Base-by-base conservation (phyloP, 2,329 filamentous ascomycete genomes). In the Sphaceloma murrayae region DNA sequence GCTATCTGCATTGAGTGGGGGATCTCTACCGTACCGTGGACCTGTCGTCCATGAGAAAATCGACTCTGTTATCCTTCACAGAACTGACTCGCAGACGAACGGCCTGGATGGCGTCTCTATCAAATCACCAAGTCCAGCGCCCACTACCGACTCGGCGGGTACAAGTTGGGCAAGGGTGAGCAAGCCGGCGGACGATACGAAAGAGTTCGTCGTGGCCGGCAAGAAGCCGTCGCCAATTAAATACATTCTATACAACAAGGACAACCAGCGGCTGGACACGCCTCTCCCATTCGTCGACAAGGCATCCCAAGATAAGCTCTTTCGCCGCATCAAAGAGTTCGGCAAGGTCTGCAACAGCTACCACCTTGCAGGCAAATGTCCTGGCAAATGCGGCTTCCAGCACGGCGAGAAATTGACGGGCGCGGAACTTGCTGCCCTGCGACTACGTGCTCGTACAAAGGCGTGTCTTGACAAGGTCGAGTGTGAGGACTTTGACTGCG, bases 401-500 rank as follows among this genome's bases (percentile, higher is more conserved):
- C 67, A 69, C 48, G 62, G 62, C 27, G 60, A 63, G 26, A 60
- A 57, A 16, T 53, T 69, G 14, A 55, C 52, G 1, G 49, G 54
- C 2, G 60, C 54, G 3, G 66, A 68, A 46, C 48, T 58, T 32
- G 57, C 61, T 13, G 64, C 65, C 4, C 51, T 70, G 24, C 60
- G 58, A 33, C 62, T 66, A 45, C 66, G 66, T 46, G 62, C 66
- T 2, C 55, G 66, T n/a, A 61, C 55, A 7, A 52, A 63, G 7
- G 53, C 54, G 4, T 69, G 67, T 48, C 57, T 60, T 19, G 53
- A 61, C 11, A 51, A 55, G 13, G 43, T 43, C n/a, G 52, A 53
- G 11, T 69, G 67, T 46, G 54, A 62, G 21, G 62, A 67, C 30
- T 51, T 64, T 29, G 57, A 65, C 26, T 69, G 67, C 51, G 63